Evolutionary conservation across 192 early-diverging fungal species (phyloP), one percentile per base, ranked within the genome.

Genomic region (Powellomyces hirtus): DNA sequence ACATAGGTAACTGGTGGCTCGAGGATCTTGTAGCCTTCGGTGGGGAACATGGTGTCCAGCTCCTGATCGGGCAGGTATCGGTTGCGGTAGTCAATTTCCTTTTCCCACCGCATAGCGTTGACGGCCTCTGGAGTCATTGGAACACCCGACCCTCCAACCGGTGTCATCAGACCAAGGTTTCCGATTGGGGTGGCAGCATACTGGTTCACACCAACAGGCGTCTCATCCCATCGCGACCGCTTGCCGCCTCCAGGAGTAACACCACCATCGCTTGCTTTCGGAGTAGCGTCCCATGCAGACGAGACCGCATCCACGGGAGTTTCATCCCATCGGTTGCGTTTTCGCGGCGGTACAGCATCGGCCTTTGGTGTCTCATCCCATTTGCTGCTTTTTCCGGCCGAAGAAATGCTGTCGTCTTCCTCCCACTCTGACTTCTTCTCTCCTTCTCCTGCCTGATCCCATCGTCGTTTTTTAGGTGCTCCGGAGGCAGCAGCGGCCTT

Each of bases 151-250:
- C 79, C 83, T 4, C 89, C 87, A 16, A 86, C 88, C 18, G 94
- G 91, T 7, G 94, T 95, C 35, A 89, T 84, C 49, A 94, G 66
- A 0, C 88, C 90, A 65, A 88, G 68, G 56, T 82, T 87, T 2
- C 89, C 94, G 31, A 90, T 86, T 34, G 93, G 90, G n/a, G 92
- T 94, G 2, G 89, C 86, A 27, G 81, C 84, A 78, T 89, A 87
- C 63, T 83, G 79, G 16, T 79, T 74, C 38, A 75, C 74, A 10
- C 82, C 84, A 18, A 91, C 86, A 8, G 95, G 97, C 0, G 97
- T 99, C 68, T 94, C 94, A 68, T 97, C 97, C 97, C 97, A 99
- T 36, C 94, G 80, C 13, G 94, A 97, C 59, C 90, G 86, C 62
- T 95, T 93, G 30, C 30, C 34, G 16, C 81, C 82, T 37, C 76